Base-by-base conservation (phyloP, 108 stramenopile genomes). In the Nitzschia inconspicua region DNA sequence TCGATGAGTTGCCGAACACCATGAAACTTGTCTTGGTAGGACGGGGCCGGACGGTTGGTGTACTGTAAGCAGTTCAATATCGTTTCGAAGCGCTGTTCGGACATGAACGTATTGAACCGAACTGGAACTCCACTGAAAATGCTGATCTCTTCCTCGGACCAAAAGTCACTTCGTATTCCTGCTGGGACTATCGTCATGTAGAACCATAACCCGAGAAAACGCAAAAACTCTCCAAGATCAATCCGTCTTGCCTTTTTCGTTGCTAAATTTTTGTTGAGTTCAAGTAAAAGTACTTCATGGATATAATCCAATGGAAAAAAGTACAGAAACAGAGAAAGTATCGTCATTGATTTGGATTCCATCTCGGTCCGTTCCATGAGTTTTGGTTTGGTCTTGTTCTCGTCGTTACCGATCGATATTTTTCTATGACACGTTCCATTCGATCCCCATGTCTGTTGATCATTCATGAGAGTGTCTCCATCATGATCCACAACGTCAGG, bases 21-120 rank as follows among this genome's bases (percentile, higher is more conserved):
- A 47, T n/a, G 48, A 41, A 75, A 75, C 39, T 23, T 19, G 27
- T 65, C 70, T 19, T 26, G 35, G 34, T 59, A 72, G 6, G 65
- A 11, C 18, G 56, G 63, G 9, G 58, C 16, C 0, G 54, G 29
- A 39, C 40, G 14, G 29, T 48, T 37, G 3, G 56, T 72, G 27
- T 56, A 72, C 14, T 11, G 27, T 9, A 72, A 16, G 13, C 14
- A n/a, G 8, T 7, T 47, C 11, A 54, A 29, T 41, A 72, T 72
- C 4, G n/a, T 22, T 22, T 65, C 48, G 40, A 58, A 72, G 0
- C 56, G 43, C 0, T 29, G 20, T 30, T 34, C 24, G n/a, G 39
- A 24, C 70, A 72, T 72, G n/a, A 42, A 58, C n/a, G 44, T 24
- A 37, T 58, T 29, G 30, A 72, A 18, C 19, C 55, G 25, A 18